Evolutionary conservation across 352 stramenopile species (phyloP).

Genomic region (Thalassiosira hispida): DNA sequence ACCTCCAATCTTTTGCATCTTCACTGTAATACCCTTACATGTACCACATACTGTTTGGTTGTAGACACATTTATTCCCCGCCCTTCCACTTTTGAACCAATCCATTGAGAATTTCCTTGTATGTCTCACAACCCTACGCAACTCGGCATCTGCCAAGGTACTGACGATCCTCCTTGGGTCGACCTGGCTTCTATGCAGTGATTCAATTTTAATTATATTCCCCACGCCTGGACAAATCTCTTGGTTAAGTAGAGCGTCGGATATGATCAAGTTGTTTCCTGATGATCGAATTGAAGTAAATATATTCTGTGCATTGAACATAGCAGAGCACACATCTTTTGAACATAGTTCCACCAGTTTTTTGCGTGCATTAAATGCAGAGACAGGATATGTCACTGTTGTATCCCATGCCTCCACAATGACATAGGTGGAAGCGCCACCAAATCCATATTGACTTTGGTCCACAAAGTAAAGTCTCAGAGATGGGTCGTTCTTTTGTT

Average conservation of each 20-base stretch:
- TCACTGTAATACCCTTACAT: conserved; percentile 51
- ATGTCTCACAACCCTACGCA: conserved; percentile 42
- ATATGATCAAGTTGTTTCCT: conserved; percentile 47
- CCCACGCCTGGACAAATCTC: conserved; percentile 62
- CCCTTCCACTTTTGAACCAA: conserved; percentile 63
- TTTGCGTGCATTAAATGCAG: conserved; percentile 38
- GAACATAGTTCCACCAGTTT: conserved; percentile 51
- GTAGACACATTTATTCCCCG: conserved; percentile 62
- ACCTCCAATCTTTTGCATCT: conserved; percentile 69
- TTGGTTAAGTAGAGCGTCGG: conserved; percentile 68
- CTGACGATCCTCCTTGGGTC: conserved; percentile 53
- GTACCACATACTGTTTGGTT: conserved; percentile 66
- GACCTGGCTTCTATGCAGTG: conserved; percentile 55
- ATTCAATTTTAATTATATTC: conserved; percentile 78
- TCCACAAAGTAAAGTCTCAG: conserved; percentile 38
- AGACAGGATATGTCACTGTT: conserved; percentile 40
- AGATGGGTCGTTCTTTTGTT: conserved; percentile 40
- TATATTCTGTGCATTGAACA: conserved; percentile 57
- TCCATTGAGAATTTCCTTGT: conserved; percentile 58
- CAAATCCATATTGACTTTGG: not conserved
- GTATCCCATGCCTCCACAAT: conserved; percentile 45
- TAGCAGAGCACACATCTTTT: conserved; percentile 49
- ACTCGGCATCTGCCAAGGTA: conserved; percentile 51
- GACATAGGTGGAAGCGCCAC: conserved; percentile 18
- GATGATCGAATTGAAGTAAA: conserved; percentile 42